Base-by-base conservation (phyloP, 2,329 filamentous ascomycete species). In the Sarocladium brachiariae region DNA sequence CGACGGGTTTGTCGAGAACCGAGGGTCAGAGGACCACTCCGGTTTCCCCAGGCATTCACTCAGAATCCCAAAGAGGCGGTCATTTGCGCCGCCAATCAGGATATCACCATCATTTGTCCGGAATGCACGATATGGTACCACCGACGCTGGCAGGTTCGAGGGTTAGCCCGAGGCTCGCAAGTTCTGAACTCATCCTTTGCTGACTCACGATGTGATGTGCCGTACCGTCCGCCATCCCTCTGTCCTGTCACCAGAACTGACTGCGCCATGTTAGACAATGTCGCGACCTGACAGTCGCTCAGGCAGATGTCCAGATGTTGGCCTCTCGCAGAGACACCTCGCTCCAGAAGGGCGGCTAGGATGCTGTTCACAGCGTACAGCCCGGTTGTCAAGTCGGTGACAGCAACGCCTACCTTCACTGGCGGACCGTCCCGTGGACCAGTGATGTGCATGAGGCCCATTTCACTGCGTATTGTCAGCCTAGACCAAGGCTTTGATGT, bases 361-460 rank as follows among this genome's bases (percentile, higher is more conserved):
- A 86, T 78, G 0, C 80, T 75, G 60, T 86, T 86, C 16, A 75
- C 80, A 1, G 83, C 84, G 63, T 87, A 87, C 7, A 87, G 65
- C 0, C 83, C 83, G 0, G 83, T 86, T 1, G 83, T 86, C 24
- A 87, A 65, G 63, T 87, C 83, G 2, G 83, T 87, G 10, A 87
- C 83, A 6, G 83, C 83, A 4, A 87, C 83, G 11, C 83, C 83
- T 3, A 86, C 83, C 63, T 87, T 87, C 13, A 85, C 83, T 1
- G 83, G 83, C 2, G 81, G 77, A 1, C 82, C 80, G 56, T 84
- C 78, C 50, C 81, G 72, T 27, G 76, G 70, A 19, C 83, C 83
- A 0, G 83, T 87, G 52, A 87, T 86, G 63, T 87, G 83, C 83
- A 87, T 86, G 51, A 87, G 64, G 1, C 83, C 83, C 70, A 86